Base-by-base conservation (phyloP, 78 protist species). In the Pirum gemmata region DNA sequence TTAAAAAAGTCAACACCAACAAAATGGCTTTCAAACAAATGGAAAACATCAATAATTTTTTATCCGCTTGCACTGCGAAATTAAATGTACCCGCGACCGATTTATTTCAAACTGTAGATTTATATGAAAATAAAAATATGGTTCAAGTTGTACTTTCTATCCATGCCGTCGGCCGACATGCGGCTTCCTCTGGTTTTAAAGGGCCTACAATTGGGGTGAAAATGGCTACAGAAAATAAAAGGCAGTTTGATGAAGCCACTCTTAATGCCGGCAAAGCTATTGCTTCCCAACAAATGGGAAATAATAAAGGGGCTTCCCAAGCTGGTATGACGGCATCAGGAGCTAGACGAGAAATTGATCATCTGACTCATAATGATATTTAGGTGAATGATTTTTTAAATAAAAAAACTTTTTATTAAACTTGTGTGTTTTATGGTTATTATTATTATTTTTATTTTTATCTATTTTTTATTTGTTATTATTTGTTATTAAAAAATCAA, bases 31-130 rank as follows among this genome's bases (percentile, higher is more conserved):
- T 86, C 26, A 86, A 86, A 38, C 89, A 73, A 0, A 86, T 86
- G 89, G 89, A 86, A 40, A 86, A 86, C 83, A 86, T 86, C 79
- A 86, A 86, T 29, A 73, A 33, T 40, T 86, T 86, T 79, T 79
- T 86, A 37, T 35, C 38, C 8, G 88, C 88, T n/a, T 73, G 37
- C 0, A 67, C 89, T 37, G 2, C 79, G 2, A 40, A 34, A 34
- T 86, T 39, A n/a, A 78, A 78, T 33, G 89, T 86, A 5, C 80
- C 83, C 25, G 83, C 21, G 2, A 0, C 89, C 2, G 83, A 86
- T 61, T 29, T 73, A 18, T 86, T 86, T n/a, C 79, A 67, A 73
- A 86, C 89, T 36, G 89, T 86, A 35, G 89, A 86, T 0, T 79
- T 86, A 37, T 86, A 61, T 40, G 89, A 86, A 31, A 79, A 73